These are phyloP conservation scores for Talaromyces sp. DNA, from an alignment of 2,329 filamentous ascomycete species.

Conservation along the genomic window DNA sequence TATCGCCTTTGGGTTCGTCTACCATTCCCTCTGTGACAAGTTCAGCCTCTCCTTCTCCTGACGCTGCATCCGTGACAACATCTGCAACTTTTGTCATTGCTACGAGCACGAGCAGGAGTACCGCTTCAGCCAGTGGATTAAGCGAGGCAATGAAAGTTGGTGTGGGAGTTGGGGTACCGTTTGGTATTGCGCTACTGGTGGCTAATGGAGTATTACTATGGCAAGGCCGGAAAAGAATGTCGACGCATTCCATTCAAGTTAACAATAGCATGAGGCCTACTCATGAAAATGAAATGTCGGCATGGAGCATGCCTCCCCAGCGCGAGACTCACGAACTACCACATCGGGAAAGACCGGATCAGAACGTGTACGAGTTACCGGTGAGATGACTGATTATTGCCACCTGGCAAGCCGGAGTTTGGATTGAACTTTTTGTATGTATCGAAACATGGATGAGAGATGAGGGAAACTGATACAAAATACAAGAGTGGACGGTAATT, in stretches of 20 bases:
- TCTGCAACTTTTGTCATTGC: neutral
- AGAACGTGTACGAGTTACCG: neutral
- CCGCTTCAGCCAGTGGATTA: neutral
- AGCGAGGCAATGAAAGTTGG: neutral
- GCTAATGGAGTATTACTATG: neutral
- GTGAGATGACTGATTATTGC: neutral
- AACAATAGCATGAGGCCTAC: neutral
- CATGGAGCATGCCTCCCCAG: neutral
- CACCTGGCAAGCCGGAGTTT: neutral
- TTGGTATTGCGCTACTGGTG: neutral
- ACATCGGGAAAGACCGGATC: neutral
- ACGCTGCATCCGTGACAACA: neutral
- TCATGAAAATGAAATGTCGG: neutral
- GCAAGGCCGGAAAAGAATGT: neutral
- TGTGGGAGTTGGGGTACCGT: neutral
- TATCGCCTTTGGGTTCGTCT: neutral
- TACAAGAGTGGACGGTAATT: too few species aligned
- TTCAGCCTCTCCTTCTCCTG: neutral
- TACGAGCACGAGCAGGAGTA: neutral
- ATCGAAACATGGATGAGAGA: too few species aligned
- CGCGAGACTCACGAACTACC: neutral
- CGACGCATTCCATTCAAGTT: neutral
- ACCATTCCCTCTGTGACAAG: neutral
- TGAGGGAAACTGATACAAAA: too few species aligned
- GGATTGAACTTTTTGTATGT: too few species aligned